Conservation (phyloP, 2,329 filamentous ascomycete species). For the Pseudogymnoascus sp. region DNA sequence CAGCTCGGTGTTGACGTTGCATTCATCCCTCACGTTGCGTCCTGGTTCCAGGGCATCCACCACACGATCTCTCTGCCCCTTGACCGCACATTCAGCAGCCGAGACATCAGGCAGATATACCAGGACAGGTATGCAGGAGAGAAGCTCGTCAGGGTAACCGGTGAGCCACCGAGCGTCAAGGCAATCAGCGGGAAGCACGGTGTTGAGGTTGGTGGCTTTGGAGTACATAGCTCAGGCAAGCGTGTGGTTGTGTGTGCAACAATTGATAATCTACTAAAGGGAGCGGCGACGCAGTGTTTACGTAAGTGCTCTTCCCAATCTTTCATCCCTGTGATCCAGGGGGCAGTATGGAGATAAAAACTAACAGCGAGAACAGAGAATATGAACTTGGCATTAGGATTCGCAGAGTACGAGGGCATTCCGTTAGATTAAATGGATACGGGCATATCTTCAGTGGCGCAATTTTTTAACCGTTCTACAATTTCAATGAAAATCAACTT, state of each 20-base stretch:
- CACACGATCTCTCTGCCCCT: conserved; percentile 88
- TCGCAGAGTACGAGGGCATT: conserved; percentile 82
- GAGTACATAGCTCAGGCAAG: conserved; percentile 83
- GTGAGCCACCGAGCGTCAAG: conserved; percentile 80
- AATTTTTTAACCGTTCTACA: background rate
- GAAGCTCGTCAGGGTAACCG: conserved; percentile 86
- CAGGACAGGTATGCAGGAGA: conserved; percentile 94
- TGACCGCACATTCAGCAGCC: conserved; percentile 75
- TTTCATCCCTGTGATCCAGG: conserved; percentile 14
- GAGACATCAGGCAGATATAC: conserved; percentile 89
- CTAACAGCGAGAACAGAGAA: conserved; percentile 51
- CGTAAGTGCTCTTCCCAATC: conserved; percentile 49
- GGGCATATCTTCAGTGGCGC: background rate
- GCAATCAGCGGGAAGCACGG: conserved; percentile 77
- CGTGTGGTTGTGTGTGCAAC: conserved; percentile 89
- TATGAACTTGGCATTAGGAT: conserved; percentile 87
- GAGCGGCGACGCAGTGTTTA: conserved; percentile 84
- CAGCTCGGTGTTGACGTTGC: conserved; percentile 69
- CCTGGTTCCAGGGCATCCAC: conserved; percentile 94
- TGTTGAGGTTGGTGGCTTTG: conserved; percentile 90
- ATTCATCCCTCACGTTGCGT: conserved; percentile 91
- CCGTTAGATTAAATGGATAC: conserved; percentile 36
- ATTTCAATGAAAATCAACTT: background rate
- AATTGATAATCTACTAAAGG: conserved; percentile 91
- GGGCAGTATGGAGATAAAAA: background rate